Evolutionary conservation across 352 stramenopile species (phyloP).

Genomic region (Pythium folliculosum): DNA sequence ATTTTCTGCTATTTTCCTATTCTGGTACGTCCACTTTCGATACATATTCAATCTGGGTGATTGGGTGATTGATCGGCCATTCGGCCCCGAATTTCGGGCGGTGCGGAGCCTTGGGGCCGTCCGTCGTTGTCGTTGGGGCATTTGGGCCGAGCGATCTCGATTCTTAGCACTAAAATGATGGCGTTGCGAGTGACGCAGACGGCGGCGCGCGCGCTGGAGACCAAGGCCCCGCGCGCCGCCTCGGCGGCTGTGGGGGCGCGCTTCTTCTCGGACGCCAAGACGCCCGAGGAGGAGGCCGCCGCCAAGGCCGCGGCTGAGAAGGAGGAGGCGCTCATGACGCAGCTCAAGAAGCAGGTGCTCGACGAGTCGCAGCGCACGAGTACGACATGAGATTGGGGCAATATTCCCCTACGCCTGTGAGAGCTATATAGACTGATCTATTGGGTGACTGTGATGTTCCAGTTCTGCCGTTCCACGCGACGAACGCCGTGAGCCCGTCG

Average conservation of each 20-base stretch:
- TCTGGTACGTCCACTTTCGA: background rate
- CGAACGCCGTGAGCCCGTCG: constrained; percentile 42
- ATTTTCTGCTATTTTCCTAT: constrained; percentile 9
- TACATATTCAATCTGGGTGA: constrained; percentile 9
- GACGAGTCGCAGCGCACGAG: constrained; percentile 55
- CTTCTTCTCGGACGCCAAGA: constrained; percentile 47
- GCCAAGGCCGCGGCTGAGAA: constrained; percentile 41
- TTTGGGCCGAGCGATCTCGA: background rate
- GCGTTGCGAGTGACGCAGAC: constrained; percentile 29
- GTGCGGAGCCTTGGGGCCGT: constrained; percentile 10
- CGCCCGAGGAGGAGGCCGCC: constrained; percentile 43
- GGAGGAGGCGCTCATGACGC: constrained; percentile 51
- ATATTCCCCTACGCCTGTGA: too few species aligned
- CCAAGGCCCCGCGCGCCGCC: constrained; percentile 21
- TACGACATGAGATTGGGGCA: too few species aligned
- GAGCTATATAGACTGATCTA: background rate
- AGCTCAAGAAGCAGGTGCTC: constrained; percentile 44
- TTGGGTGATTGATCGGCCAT: constrained; percentile 23
- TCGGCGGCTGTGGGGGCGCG: constrained; percentile 14
- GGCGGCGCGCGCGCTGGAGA: constrained; percentile 26
- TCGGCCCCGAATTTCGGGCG: too few species aligned
- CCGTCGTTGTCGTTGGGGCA: background rate
- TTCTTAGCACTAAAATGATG: constrained; percentile 18
- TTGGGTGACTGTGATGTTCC: background rate
- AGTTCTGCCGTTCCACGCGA: constrained; percentile 74